Percentiles rank a stretch among this genome's conserved stretches.
Conservation (phyloP, 345 rosid species). For the Angophora floribunda region DNA sequence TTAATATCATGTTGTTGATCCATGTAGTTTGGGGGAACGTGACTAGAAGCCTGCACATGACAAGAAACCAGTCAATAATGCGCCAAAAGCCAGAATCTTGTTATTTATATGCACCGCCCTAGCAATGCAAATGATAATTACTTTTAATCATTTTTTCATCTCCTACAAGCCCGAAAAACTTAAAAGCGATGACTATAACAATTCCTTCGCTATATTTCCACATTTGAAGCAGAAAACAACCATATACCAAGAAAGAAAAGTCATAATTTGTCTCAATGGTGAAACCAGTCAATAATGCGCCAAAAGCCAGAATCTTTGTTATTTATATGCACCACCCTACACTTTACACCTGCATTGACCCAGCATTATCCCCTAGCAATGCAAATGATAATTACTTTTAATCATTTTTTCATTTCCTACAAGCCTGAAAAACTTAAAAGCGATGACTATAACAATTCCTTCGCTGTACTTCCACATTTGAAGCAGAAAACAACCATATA, state of each 20-base stretch:
- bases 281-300: not conserved
- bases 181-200: not conserved
- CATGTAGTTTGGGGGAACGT: slow-evolving; percentile 64
- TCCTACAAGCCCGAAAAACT: not conserved
- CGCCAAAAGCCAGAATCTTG: not conserved
- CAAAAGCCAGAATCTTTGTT: not conserved
- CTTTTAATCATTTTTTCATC: not conserved
- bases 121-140: not conserved
- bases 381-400: not conserved
- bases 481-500: not conserved
- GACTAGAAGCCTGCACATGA: slow-evolving; percentile 35
- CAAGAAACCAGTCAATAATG: not conserved
- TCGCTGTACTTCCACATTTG: not conserved
- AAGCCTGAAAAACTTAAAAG: not conserved
- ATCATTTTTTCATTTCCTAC: not conserved
- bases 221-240: not conserved
- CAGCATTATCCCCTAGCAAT: not conserved
- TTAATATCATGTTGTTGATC: slow-evolving; percentile 64
- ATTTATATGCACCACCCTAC: not conserved
- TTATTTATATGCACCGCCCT: too few species aligned
- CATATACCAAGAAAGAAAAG: not conserved
- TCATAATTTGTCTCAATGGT: not conserved
- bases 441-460: not conserved
- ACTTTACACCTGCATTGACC: not conserved
- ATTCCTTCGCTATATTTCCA: not conserved